phyloP scores from a whole-genome alignment of 768 basidiomycete species.

The Leccinum arenicola region DNA sequence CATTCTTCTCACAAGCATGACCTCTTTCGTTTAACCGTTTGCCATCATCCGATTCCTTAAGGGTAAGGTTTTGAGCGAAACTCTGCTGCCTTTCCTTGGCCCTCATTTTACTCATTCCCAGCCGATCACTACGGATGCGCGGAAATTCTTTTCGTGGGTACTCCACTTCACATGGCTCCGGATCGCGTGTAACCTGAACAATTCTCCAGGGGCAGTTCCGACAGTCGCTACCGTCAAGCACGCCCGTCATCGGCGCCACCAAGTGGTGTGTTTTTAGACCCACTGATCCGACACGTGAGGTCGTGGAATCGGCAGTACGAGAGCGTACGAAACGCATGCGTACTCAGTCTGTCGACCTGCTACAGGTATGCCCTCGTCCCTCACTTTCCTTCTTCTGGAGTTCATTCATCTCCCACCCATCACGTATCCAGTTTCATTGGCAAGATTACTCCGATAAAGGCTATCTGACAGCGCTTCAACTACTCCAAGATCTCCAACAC shows the following conservation, averaged over 20 bases:
- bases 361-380: constrained; percentile 51
- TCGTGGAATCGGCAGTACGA: constrained; percentile 60
- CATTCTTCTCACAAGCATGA: constrained; percentile 17
- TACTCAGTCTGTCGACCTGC: constrained; percentile 56
- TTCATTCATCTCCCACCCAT: background rate
- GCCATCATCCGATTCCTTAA: constrained; percentile 9
- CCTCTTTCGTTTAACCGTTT: background rate
- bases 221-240: constrained; percentile 38
- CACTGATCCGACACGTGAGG: constrained; percentile 45
- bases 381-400: background rate
- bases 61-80: constrained; percentile 22
- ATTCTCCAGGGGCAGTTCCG: constrained; percentile 65
- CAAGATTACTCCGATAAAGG: constrained; percentile 57
- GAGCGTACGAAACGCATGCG: constrained; percentile 73
- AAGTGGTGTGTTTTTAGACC: constrained; percentile 83
- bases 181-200: background rate
- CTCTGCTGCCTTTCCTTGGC: background rate
- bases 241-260: constrained; percentile 64
- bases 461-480: constrained; percentile 46
- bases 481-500: constrained; percentile 56
- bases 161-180: background rate
- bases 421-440: constrained; percentile 66
- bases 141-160: constrained; percentile 73
- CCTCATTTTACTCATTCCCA: constrained; percentile 28
- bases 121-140: constrained; percentile 88